phyloP scores from a whole-genome alignment of 768 basidiomycete genomes.

The Chalciporus piperatus region DNA sequence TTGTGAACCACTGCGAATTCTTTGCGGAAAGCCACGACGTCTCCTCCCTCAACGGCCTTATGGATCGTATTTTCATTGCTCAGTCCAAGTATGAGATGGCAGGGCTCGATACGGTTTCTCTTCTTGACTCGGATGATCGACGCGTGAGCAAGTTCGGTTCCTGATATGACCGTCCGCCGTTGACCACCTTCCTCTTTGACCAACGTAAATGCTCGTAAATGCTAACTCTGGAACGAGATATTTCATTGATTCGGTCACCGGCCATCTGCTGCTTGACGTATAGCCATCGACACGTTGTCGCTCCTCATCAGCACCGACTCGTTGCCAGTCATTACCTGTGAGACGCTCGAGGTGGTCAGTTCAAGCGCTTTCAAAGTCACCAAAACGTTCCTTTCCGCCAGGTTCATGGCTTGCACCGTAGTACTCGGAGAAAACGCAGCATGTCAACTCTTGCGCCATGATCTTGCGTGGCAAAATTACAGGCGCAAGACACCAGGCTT shows the following conservation, averaged over 20 bases:
- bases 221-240: not conserved
- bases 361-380: not conserved
- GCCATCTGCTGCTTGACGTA: slow-evolving; percentile 22
- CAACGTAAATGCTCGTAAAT: slow-evolving; percentile 16
- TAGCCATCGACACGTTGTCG: slow-evolving; percentile 14
- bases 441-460: slow-evolving; percentile 2
- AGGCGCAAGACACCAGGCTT: slow-evolving; percentile 9
- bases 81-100: slow-evolving; percentile 14
- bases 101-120: slow-evolving; percentile 19
- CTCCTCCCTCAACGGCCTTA: not conserved
- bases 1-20: not conserved
- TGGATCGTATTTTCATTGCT: slow-evolving; percentile 1
- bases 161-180: slow-evolving; percentile 16
- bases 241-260: slow-evolving; percentile 3
- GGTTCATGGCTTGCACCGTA: slow-evolving; percentile 2
- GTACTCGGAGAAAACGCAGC: slow-evolving; percentile 6
- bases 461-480: not conserved
- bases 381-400: slow-evolving; percentile 9
- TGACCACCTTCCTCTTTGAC: slow-evolving; percentile 8
- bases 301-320: not conserved
- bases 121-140: slow-evolving; percentile 28
- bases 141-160: slow-evolving; percentile 24
- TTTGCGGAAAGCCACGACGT: not conserved
- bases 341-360: slow-evolving; percentile 3
- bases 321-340: not conserved